These are phyloP conservation scores for Trametes coccinea DNA, from an alignment of 768 basidiomycete species.

Conservation along the genomic window DNA sequence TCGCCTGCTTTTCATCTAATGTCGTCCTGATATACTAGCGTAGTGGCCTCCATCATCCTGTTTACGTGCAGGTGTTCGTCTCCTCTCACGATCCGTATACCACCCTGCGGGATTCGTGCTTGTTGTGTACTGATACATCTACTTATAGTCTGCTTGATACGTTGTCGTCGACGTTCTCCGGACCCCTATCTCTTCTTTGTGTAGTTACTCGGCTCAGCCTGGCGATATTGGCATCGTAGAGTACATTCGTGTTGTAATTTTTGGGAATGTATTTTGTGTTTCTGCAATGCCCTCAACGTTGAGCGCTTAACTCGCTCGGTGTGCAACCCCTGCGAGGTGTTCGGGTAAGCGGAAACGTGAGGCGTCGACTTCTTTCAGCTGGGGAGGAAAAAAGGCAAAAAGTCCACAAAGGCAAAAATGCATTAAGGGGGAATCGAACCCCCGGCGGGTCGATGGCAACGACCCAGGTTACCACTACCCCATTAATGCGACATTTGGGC, in stretches of 20 bases:
- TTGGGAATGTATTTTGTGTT: background rate
- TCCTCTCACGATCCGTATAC: background rate
- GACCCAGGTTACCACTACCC: slow-evolving; percentile 39
- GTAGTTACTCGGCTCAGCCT: too few species aligned
- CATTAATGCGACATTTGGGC: slow-evolving; percentile 29
- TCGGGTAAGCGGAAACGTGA: too few species aligned
- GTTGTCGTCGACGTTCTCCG: too few species aligned
- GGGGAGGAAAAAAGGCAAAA: too few species aligned
- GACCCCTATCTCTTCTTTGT: background rate
- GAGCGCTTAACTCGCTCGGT: too few species aligned
- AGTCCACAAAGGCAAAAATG: slow-evolving; percentile 20
- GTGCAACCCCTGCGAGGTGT: too few species aligned
- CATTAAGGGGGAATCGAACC: slow-evolving; percentile 89
- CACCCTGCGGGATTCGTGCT: background rate
- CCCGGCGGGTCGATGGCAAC: slow-evolving; percentile 72
- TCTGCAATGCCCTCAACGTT: too few species aligned
- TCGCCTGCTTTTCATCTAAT: too few species aligned
- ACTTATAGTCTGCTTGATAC: too few species aligned
- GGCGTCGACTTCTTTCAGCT: too few species aligned
- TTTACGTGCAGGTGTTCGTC: background rate
- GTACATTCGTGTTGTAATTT: background rate
- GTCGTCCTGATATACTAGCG: too few species aligned
- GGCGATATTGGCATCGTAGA: background rate
- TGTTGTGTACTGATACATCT: background rate
- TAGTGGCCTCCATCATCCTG: too few species aligned